A percentile compares a stretch with the other conserved stretches of the same genome.
Evolutionary conservation across 2,329 filamentous ascomycete species (phyloP).

Genomic region (Endoconidiophora polonica): DNA sequence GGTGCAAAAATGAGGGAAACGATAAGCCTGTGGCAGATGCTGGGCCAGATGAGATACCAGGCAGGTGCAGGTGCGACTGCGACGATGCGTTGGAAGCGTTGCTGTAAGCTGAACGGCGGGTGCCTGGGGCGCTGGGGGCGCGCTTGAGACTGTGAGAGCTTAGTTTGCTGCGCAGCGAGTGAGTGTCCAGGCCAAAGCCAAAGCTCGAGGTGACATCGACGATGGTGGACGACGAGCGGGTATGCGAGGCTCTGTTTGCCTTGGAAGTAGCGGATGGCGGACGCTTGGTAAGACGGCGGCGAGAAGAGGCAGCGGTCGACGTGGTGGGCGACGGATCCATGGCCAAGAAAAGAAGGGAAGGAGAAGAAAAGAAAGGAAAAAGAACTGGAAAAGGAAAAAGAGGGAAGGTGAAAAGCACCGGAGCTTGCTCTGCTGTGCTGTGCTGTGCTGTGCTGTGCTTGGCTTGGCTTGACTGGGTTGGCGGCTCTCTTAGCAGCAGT

Average conservation of each 20-base stretch:
- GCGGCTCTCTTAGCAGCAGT: no score
- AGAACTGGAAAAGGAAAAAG: constrained; percentile 1
- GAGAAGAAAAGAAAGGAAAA: background rate
- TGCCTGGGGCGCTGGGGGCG: constrained; percentile 39
- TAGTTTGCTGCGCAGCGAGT: constrained; percentile 43
- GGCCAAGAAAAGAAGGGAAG: constrained; percentile 2
- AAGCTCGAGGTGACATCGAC: constrained; percentile 30
- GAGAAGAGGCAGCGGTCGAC: constrained; percentile 36
- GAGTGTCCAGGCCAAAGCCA: constrained; percentile 36
- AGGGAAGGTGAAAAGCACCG: background rate
- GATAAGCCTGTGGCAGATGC: constrained; percentile 16
- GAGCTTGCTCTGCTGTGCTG: background rate
- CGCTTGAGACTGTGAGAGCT: constrained; percentile 47
- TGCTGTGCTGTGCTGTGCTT: no score
- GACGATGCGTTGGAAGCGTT: constrained; percentile 24
- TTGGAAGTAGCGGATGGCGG: constrained; percentile 27
- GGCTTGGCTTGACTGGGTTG: no score
- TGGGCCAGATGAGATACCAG: constrained; percentile 19
- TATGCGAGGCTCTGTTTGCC: constrained; percentile 11
- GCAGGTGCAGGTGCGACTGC: constrained; percentile 8
- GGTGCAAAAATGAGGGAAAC: constrained; percentile 10
- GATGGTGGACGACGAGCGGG: constrained; percentile 11
- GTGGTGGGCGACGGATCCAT: constrained; percentile 18
- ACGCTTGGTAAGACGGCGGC: constrained; percentile 46
- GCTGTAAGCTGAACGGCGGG: constrained; percentile 11